Conservation (phyloP, 75 land plant genomes). For the Larix kaempferi region DNA sequence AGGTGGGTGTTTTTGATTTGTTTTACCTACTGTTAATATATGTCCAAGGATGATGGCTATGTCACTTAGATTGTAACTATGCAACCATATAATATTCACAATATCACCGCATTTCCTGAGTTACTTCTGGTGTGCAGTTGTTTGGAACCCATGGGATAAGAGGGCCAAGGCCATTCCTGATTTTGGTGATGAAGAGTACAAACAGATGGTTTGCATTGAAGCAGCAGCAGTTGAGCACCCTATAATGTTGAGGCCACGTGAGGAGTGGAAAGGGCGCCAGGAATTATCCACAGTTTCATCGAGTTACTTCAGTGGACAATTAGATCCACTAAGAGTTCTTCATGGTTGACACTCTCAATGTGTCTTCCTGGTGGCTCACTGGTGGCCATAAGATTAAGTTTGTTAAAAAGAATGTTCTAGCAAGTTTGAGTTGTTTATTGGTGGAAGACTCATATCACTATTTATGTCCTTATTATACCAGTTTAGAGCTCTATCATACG, state of each 20-base stretch:
- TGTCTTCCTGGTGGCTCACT: neutral
- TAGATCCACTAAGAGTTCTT: conserved; percentile 33
- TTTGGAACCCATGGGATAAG: conserved; percentile 66
- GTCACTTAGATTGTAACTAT: neutral
- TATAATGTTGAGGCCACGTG: conserved; percentile 46
- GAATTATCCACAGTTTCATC: conserved; percentile 52
- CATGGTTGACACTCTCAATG: neutral
- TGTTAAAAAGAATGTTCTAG: neutral
- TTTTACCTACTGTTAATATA: neutral
- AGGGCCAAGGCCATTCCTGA: conserved; percentile 48
- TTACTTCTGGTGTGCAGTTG: conserved; percentile 18
- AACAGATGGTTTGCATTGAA: conserved; percentile 55
- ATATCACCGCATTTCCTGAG: neutral
- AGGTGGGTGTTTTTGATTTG: no score
- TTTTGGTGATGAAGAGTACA: conserved; percentile 56
- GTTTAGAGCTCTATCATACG: conserved; percentile 6
- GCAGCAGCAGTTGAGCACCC: conserved; percentile 47
- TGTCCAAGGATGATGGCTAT: neutral
- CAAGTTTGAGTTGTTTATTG: neutral
- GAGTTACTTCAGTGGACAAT: conserved; percentile 57
- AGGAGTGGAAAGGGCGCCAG: conserved; percentile 61
- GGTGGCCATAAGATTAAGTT: neutral
- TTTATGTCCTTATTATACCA: neutral
- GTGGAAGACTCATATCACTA: neutral
- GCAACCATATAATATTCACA: neutral